Evolutionary conservation across 1,139 yeast genomes (phyloP).

Genomic region (Candida glucosophila): DNA sequence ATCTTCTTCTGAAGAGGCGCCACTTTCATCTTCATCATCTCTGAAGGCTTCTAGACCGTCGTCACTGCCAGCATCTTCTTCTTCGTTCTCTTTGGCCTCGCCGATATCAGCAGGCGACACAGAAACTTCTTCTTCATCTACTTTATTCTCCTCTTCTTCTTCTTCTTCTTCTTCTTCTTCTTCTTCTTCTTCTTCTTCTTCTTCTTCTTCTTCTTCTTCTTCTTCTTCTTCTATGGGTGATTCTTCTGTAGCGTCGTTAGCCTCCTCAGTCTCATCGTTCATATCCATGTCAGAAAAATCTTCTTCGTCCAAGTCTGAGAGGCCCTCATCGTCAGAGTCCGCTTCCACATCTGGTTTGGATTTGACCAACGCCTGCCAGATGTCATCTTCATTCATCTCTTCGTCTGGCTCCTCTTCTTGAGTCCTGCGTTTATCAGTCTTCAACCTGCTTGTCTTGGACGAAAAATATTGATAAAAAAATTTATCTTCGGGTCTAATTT

Average conservation of each 20-base stretch:
- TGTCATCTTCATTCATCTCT: slow-evolving; percentile 67
- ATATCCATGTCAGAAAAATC: slow-evolving; percentile 17
- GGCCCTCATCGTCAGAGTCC: slow-evolving; percentile 41
- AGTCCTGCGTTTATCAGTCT: slow-evolving; percentile 9
- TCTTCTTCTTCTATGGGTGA: slow-evolving; percentile 16
- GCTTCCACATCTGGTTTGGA: slow-evolving; percentile 75
- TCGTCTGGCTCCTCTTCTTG: slow-evolving; percentile 23
- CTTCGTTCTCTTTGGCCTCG: no score
- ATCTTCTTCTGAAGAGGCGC: slow-evolving; percentile 9
- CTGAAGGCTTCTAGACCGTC: slow-evolving; percentile 30
- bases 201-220: slow-evolving; percentile 9
- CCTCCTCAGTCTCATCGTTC: slow-evolving; percentile 19
- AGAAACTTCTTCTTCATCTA: no score
- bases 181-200: slow-evolving; percentile 10
- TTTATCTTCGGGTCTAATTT: slow-evolving; percentile 78
- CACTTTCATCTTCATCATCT: slow-evolving; percentile 7
- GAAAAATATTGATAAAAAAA: slow-evolving; percentile 87
- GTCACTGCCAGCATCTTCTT: no score
- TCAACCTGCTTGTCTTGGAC: slow-evolving; percentile 41
- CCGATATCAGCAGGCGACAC: no score
- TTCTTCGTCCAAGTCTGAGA: slow-evolving; percentile 22
- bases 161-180: slow-evolving; percentile 17
- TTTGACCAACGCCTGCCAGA: slow-evolving; percentile 83
- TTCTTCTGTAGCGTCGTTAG: slow-evolving; percentile 21
- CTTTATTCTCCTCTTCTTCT: slow-evolving; percentile 25